Evolutionary conservation across 495 filamentous ascomycete species (phyloP), one percentile per base, ranked within the genome.

Genomic region (Penicillium subrubescens): DNA sequence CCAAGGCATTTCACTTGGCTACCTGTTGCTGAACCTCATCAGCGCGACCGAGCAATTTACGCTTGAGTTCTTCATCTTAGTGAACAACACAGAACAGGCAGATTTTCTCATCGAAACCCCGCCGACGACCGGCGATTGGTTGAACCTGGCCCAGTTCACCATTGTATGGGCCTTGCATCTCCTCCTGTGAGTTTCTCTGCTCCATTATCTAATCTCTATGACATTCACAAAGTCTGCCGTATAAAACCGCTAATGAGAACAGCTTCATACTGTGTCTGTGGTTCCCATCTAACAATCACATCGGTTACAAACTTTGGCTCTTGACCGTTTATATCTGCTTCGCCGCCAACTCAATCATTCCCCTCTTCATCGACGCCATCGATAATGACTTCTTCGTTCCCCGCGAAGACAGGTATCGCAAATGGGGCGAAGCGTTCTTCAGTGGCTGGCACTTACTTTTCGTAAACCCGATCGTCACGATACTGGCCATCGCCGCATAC

Each of bases 161-260:
- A 0, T 46, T 23, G n/a, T 46, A 0, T 46, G 43, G n/a, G 43
- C 3, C 43, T 8, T 11, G 1, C 8, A 46, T 21, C 43, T 46
- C 3, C 19, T 46, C n/a, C 43, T 46, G 43, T 46, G 5, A 46
- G 43, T 23, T 23, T 46, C 19, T 21, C n/a, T 8, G 0, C 2
- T 0, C n/a, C 8, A 1, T 0, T 4, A 6, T 15, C n/a, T 4
- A 5, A 0, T 0, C 43, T 46, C 0, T 21, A 21, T 23, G 25
- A 27, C 25, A 27, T 27, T 27, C 25, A 4, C 2, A 46, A 46
- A 21, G 3, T 46, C 43, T 23, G 4, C 25, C n/a, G 19, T 23
- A 23, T 11, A 11, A 21, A 23, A 10, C 0, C 39, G 8, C 43
- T 46, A 7, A 46, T 19, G 11, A 23, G 19, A 46, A 23, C 43